These are phyloP conservation scores for Nevesoporus exiguus DNA, from an alignment of 768 basidiomycete species.

Conservation along the genomic window DNA sequence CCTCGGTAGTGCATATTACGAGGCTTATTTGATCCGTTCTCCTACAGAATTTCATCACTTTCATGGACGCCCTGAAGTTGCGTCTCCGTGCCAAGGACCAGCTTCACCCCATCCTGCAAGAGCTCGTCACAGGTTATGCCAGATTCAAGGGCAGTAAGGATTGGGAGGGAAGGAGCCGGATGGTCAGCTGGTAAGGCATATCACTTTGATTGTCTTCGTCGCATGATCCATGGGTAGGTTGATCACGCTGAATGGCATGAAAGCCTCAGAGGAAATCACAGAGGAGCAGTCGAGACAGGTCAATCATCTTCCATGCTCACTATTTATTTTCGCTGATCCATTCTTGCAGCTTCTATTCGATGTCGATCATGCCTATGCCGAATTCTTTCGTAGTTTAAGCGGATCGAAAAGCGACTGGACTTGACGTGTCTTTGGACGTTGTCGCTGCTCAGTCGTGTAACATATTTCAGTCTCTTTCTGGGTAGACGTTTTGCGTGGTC, in stretches of 20 bases:
- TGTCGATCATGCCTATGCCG: slow-evolving; percentile 92
- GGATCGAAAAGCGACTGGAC: slow-evolving; percentile 33
- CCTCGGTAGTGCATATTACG: background rate
- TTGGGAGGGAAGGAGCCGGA: slow-evolving; percentile 89
- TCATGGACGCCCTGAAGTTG: slow-evolving; percentile 96
- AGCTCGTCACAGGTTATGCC: slow-evolving; percentile 92
- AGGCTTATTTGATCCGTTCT: background rate
- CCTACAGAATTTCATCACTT: slow-evolving; percentile 91
- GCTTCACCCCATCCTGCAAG: slow-evolving; percentile 89
- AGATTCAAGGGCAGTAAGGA: slow-evolving; percentile 93
- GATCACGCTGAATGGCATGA: slow-evolving; percentile 95
- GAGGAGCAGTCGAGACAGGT: slow-evolving; percentile 96
- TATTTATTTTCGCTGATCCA: background rate
- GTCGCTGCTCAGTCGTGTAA: background rate
- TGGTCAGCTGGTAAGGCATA: slow-evolving; percentile 79
- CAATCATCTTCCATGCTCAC: slow-evolving; percentile 7
- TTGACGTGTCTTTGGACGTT: slow-evolving; percentile 4
- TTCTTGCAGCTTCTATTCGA: slow-evolving; percentile 80
- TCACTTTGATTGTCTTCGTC: background rate
- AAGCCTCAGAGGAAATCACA: slow-evolving; percentile 91
- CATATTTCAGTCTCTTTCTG: background rate
- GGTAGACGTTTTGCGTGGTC: no score
- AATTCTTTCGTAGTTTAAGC: slow-evolving; percentile 80
- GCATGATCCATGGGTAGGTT: slow-evolving; percentile 50
- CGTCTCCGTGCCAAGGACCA: slow-evolving; percentile 96